Conservation (phyloP, 2,329 filamentous ascomycete genomes). For the Fusarium continuum region DNA sequence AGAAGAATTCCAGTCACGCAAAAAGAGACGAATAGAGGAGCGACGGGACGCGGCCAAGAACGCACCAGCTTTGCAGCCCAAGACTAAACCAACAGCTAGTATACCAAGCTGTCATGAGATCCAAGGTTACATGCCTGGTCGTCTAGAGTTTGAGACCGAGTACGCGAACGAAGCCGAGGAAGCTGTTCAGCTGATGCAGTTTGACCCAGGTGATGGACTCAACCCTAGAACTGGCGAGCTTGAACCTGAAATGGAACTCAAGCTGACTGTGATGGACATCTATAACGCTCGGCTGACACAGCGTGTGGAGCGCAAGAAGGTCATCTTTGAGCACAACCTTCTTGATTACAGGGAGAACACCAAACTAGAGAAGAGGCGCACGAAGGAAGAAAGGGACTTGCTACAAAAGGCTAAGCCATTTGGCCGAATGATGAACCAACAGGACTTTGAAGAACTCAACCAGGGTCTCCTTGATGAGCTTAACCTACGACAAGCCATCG, state of each 20-base stretch:
- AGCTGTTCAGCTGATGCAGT: slow-evolving; percentile 97
- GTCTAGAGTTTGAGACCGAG: slow-evolving; percentile 96
- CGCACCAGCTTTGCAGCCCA: slow-evolving; percentile 82
- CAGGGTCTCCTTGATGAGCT: slow-evolving; percentile 89
- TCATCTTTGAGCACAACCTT: slow-evolving; percentile 94
- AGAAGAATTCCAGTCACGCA: slow-evolving; percentile 91
- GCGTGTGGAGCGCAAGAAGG: slow-evolving; percentile 92
- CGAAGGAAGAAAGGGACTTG: slow-evolving; percentile 92
- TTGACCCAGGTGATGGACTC: slow-evolving; percentile 93
- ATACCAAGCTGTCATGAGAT: slow-evolving; percentile 98
- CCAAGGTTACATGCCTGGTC: slow-evolving; percentile 97
- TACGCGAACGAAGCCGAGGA: slow-evolving; percentile 98
- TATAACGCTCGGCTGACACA: slow-evolving; percentile 94
- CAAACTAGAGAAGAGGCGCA: slow-evolving; percentile 90
- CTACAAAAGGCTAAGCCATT: slow-evolving; percentile 96
- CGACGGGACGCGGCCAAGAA: slow-evolving; percentile 87
- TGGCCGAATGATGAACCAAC: slow-evolving; percentile 93
- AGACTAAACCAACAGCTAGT: slow-evolving; percentile 95
- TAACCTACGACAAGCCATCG: slow-evolving; percentile 87
- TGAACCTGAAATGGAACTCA: slow-evolving; percentile 96
- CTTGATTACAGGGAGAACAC: slow-evolving; percentile 94
- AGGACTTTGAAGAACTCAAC: slow-evolving; percentile 87
- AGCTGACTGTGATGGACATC: slow-evolving; percentile 97
- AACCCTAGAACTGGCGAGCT: slow-evolving; percentile 85
- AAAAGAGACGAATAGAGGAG: slow-evolving; percentile 93